Evolutionary conservation across 1,284 basidiomycete species (phyloP), one percentile per base, ranked within the genome.

Genomic region (Porphyrellus sp.): DNA sequence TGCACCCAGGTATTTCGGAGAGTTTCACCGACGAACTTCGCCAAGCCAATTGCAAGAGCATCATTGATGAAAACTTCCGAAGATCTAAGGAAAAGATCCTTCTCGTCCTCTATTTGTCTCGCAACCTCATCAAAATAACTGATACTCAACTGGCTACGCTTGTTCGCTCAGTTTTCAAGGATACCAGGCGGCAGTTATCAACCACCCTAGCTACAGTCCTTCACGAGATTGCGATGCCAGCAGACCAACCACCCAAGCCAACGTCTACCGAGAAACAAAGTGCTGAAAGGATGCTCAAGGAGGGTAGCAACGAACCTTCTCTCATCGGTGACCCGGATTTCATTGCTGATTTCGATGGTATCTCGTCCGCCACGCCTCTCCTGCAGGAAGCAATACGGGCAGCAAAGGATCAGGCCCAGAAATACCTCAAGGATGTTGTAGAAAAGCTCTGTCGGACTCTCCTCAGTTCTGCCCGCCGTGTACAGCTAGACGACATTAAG

Each of bases 311-410:
- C 4, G 46, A 66, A 24, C 21, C 49, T 25, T 56, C 63, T 43
- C 54, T 51, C 31, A 47, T 61, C 1, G 52, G 16, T 18, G 72
- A 75, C 49, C 40, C 53, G 2, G 54, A 69, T 2, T 75, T 75
- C 44, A 49, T 76, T 7, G 35, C 51, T 0, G 50, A 59, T 30
- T 57, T 76, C 2, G 59, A 68, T 28, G 28, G 16, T n/a, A 43
- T 60, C 18, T 51, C 41, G 1, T 43, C 38, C 9, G 46, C 53
- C 8, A 46, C 41, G 18, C 63, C 65, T 30, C 8, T 46, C 6
- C 23, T 69, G 31, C 55, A 56, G n/a, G 57, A 57, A 5, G 54
- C 46, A n/a, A 63, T 67, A 42, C 64, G 59, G 7, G 46, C 49
- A 1, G 57, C 72, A 0, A 60, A 55, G 13, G 51, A 57, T 3